Conservation (phyloP, 169 alveolate species). For the Plasmodium relictum region DNA sequence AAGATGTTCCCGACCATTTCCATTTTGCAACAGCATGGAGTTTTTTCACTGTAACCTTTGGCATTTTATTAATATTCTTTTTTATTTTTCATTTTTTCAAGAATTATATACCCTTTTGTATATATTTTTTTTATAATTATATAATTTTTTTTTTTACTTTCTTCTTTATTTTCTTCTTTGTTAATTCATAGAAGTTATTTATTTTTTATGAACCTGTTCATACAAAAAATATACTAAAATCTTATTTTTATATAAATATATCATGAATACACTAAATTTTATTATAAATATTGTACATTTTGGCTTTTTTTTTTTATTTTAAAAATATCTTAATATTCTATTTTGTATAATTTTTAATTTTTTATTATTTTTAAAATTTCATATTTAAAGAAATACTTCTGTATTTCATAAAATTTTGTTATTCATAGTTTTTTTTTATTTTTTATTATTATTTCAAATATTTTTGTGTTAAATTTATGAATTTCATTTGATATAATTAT, state of each 20-base stretch:
- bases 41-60: slow-evolving; percentile 84
- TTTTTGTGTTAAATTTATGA: no score
- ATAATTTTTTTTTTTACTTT: neutral
- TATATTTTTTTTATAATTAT: neutral
- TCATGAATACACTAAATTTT: no score
- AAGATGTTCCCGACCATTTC: slow-evolving; percentile 85
- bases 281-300: no score
- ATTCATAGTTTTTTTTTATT: no score
- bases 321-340: no score
- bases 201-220: neutral
- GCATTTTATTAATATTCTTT: slow-evolving; percentile 39
- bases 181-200: neutral
- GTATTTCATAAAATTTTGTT: no score
- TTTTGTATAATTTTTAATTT: no score
- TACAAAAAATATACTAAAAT: neutral
- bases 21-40: slow-evolving; percentile 87
- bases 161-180: neutral
- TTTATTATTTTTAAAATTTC: no score
- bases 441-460: no score
- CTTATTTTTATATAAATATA: no score
- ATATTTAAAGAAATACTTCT: no score
- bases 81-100: neutral
- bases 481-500: neutral
- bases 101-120: neutral
- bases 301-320: no score